These are phyloP conservation scores for Phaffia australis DNA, from an alignment of 768 basidiomycete species.

Conservation along the genomic window DNA sequence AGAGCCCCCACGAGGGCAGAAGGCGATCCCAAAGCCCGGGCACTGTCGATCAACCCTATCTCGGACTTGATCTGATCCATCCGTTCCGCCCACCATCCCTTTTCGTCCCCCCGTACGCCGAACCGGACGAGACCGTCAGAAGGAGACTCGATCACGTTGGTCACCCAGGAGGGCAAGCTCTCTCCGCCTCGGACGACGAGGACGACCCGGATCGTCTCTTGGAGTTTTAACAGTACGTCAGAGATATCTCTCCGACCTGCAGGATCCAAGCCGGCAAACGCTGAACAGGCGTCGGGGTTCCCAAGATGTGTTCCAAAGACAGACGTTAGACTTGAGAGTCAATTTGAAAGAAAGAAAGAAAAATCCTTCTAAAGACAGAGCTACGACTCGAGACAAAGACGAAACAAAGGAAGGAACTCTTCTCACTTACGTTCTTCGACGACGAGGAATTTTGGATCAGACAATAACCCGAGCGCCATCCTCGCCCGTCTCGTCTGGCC, in stretches of 20 bases:
- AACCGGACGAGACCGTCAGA: constrained; percentile 47
- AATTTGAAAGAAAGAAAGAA: no score
- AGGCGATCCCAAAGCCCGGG: constrained; percentile 8
- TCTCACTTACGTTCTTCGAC: no score
- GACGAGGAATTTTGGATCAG: constrained; percentile 54
- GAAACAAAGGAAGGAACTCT: no score
- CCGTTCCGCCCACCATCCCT: constrained; percentile 42
- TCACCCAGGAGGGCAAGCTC: constrained; percentile 36
- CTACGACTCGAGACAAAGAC: constrained; percentile 37
- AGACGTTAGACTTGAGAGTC: no score
- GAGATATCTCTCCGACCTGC: constrained; percentile 32
- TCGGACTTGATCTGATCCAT: constrained; percentile 42
- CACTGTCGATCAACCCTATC: constrained; percentile 14
- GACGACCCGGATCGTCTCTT: constrained; percentile 29
- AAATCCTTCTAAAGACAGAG: not conserved
- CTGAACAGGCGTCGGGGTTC: constrained; percentile 1
- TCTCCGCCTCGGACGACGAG: constrained; percentile 32
- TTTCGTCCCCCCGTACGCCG: constrained; percentile 44
- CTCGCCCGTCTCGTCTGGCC: constrained; percentile 83
- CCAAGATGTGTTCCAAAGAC: no score
- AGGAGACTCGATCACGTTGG: constrained; percentile 33
- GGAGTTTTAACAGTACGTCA: constrained; percentile 31
- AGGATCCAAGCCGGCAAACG: constrained; percentile 37
- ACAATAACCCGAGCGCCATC: constrained; percentile 64
- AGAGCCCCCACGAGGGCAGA: not conserved